Percentiles rank a stretch among this genome's conserved stretches.
These are phyloP conservation scores for Tetrahymena thermophila DNA, from an alignment of 73 alveolate genomes.

Conservation along the genomic window DNA sequence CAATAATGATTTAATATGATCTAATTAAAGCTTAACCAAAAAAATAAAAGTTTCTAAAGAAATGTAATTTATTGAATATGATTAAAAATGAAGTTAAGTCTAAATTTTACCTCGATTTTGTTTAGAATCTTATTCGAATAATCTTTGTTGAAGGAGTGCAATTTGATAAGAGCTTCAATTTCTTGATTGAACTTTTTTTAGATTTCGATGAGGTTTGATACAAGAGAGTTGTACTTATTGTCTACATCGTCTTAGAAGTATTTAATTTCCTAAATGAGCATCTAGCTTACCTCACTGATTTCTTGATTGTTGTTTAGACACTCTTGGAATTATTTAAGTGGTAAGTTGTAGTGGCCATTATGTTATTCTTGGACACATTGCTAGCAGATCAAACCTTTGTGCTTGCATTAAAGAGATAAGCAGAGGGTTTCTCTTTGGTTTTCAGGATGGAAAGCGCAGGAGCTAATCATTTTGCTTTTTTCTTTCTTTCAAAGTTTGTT, in stretches of 20 bases:
- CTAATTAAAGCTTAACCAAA: background rate
- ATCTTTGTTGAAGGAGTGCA: background rate
- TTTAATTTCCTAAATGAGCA: background rate
- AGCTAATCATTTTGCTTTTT: background rate
- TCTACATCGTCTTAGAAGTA: background rate
- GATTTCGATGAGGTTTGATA: background rate
- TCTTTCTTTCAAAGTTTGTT: background rate
- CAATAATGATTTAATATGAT: background rate
- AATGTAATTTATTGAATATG: background rate
- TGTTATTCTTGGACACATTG: background rate
- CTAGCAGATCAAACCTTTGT: background rate
- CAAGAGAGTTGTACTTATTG: background rate
- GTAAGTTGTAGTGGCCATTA: background rate
- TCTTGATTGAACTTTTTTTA: background rate
- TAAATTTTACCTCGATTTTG: background rate
- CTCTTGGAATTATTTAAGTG: background rate
- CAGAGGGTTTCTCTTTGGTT: background rate
- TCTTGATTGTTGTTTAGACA: background rate
- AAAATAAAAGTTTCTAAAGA: background rate
- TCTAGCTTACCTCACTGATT: background rate
- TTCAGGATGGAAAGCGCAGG: background rate
- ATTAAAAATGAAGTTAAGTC: background rate
- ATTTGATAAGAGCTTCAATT: background rate
- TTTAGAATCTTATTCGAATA: background rate
- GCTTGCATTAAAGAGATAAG: background rate